A percentile compares a stretch with the other conserved stretches of the same genome.
These are phyloP conservation scores for Dryadomyces quercivorus DNA, from an alignment of 2,329 filamentous ascomycete genomes.

Conservation along the genomic window DNA sequence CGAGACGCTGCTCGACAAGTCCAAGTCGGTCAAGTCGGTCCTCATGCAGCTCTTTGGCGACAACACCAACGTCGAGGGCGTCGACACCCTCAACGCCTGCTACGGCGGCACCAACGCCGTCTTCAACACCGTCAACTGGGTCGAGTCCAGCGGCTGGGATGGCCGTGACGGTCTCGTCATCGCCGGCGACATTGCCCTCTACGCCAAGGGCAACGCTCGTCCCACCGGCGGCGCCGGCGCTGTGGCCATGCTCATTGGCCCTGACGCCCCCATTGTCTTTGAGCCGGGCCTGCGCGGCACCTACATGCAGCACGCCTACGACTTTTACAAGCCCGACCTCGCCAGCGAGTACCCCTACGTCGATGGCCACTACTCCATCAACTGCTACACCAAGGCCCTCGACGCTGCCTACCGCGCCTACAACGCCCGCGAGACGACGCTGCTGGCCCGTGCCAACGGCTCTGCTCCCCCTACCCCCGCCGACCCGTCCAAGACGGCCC, in stretches of 20 bases:
- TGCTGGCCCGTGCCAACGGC: constrained; percentile 25
- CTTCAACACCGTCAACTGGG: constrained; percentile 75
- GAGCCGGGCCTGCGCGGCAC: constrained; percentile 70
- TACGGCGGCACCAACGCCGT: constrained; percentile 78
- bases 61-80: constrained; percentile 74
- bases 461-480: constrained; percentile 45
- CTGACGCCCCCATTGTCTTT: constrained; percentile 62
- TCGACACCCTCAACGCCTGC: constrained; percentile 76
- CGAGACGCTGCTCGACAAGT: constrained; percentile 79
- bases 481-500: constrained; percentile 48
- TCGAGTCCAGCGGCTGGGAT: constrained; percentile 81
- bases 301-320: constrained; percentile 76
- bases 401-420: constrained; percentile 75
- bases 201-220: constrained; percentile 71
- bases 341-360: constrained; percentile 81
- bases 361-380: constrained; percentile 71
- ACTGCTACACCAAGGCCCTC: constrained; percentile 70
- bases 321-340: constrained; percentile 84
- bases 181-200: constrained; percentile 72
- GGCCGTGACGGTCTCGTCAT: constrained; percentile 71
- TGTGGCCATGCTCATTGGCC: constrained; percentile 68
- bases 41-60: constrained; percentile 78
- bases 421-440: constrained; percentile 55
- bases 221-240: constrained; percentile 71
- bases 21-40: constrained; percentile 81